Conservation (phyloP, 768 basidiomycete species). For the Suillus luteus region DNA sequence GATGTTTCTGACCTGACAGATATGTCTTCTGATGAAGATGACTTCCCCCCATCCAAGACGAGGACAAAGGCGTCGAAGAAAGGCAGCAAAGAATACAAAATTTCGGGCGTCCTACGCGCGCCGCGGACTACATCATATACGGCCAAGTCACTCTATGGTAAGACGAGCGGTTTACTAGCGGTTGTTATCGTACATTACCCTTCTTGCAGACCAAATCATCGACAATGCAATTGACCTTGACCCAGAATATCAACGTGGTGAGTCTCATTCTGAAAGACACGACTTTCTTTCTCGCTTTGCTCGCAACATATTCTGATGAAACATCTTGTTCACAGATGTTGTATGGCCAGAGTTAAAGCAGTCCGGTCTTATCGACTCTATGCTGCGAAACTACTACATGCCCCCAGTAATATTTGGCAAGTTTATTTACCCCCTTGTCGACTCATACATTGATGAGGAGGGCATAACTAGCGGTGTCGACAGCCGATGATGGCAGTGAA, state of each 20-base stretch:
- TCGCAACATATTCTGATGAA: background rate
- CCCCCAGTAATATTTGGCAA: slow-evolving; percentile 69
- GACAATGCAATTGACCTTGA: slow-evolving; percentile 53
- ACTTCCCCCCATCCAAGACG: slow-evolving; percentile 29
- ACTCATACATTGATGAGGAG: slow-evolving; percentile 6
- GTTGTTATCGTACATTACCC: slow-evolving; percentile 7
- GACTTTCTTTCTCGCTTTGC: background rate
- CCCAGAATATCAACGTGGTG: slow-evolving; percentile 69
- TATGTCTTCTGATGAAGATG: slow-evolving; percentile 43
- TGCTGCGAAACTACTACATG: slow-evolving; percentile 64
- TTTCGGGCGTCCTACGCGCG: slow-evolving; percentile 36
- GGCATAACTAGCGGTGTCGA: slow-evolving; percentile 38
- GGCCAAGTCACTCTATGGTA: slow-evolving; percentile 48
- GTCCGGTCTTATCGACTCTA: slow-evolving; percentile 60
- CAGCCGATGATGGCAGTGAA: slow-evolving; percentile 44
- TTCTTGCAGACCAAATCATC: slow-evolving; percentile 47
- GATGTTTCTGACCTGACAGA: slow-evolving; percentile 52
- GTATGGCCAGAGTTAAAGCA: slow-evolving; percentile 70
- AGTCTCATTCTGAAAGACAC: slow-evolving; percentile 9
- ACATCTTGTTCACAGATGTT: slow-evolving; percentile 41
- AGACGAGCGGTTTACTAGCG: slow-evolving; percentile 10
- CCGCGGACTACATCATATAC: slow-evolving; percentile 44
- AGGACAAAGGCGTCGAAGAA: slow-evolving; percentile 29
- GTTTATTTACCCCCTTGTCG: slow-evolving; percentile 15
- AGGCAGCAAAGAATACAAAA: slow-evolving; percentile 31